These are phyloP conservation scores for Alternaria burnsii DNA, from an alignment of 2,329 filamentous ascomycete species.

Conservation along the genomic window DNA sequence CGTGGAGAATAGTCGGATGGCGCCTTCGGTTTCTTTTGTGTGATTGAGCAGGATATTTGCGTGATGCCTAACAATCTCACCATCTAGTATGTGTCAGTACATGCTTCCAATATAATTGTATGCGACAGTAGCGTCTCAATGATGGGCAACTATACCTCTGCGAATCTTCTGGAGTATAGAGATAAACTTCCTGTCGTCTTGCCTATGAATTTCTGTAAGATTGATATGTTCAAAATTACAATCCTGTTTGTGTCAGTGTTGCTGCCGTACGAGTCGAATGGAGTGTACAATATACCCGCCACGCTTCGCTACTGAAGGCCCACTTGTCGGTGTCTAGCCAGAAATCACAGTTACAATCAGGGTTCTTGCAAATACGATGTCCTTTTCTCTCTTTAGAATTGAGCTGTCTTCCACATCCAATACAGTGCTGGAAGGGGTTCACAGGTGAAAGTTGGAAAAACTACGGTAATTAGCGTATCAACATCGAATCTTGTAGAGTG, in stretches of 20 bases:
- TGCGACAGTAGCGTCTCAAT: not conserved
- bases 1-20: slow-evolving; percentile 58
- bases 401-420: slow-evolving; percentile 56
- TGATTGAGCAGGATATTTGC: slow-evolving; percentile 58
- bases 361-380: slow-evolving; percentile 31
- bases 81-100: slow-evolving; percentile 18
- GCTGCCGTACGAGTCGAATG: too few species aligned
- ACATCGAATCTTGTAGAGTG: too few species aligned
- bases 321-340: slow-evolving; percentile 62
- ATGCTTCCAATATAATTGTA: not conserved
- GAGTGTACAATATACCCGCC: slow-evolving; percentile 50
- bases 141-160: slow-evolving; percentile 50
- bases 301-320: slow-evolving; percentile 66
- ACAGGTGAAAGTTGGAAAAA: slow-evolving; percentile 63
- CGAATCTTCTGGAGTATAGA: slow-evolving; percentile 65
- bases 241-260: slow-evolving; percentile 35
- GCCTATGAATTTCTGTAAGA: slow-evolving; percentile 65
- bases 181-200: slow-evolving; percentile 64
- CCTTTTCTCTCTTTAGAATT: slow-evolving; percentile 16
- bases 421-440: slow-evolving; percentile 63
- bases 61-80: slow-evolving; percentile 49
- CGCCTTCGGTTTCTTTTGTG: slow-evolving; percentile 52
- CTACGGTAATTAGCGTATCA: too few species aligned
- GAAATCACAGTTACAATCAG: slow-evolving; percentile 46
- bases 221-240: slow-evolving; percentile 64